Evolutionary conservation across 2,329 filamentous ascomycete genomes (phyloP).

Genomic region (Cordyceps sp.): DNA sequence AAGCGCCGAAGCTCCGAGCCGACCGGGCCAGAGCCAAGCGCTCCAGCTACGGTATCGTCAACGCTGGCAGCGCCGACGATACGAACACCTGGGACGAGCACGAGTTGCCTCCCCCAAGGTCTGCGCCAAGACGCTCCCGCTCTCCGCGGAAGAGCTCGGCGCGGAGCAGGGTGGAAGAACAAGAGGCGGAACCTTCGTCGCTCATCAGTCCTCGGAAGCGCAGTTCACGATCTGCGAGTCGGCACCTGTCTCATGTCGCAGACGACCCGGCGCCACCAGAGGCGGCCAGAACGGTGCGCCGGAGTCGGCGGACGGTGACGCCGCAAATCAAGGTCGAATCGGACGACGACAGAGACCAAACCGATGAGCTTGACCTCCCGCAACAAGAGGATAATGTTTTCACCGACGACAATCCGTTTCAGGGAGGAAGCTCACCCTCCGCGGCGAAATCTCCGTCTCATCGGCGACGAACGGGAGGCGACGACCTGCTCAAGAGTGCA

Average conservation of each 20-base stretch:
- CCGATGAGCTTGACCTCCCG: slow-evolving; percentile 15
- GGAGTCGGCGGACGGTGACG: slow-evolving; percentile 31
- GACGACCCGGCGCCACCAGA: slow-evolving; percentile 22
- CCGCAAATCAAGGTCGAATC: slow-evolving; percentile 38
- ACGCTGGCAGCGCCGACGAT: slow-evolving; percentile 50
- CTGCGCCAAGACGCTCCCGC: slow-evolving; percentile 31
- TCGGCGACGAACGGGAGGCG: slow-evolving; percentile 30
- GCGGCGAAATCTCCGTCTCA: slow-evolving; percentile 28
- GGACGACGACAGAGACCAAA: slow-evolving; percentile 22
- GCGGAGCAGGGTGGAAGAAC: slow-evolving; percentile 34
- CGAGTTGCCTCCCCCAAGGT: slow-evolving; percentile 31
- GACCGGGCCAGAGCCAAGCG: slow-evolving; percentile 66
- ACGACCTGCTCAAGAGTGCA: slow-evolving; percentile 23
- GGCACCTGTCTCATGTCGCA: slow-evolving; percentile 33
- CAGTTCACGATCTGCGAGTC: slow-evolving; percentile 34
- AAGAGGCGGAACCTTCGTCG: slow-evolving; percentile 19
- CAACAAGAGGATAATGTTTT: slow-evolving; percentile 41
- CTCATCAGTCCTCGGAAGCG: slow-evolving; percentile 35
- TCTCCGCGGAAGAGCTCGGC: slow-evolving; percentile 38
- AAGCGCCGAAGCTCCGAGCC: slow-evolving; percentile 59
- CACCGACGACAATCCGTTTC: slow-evolving; percentile 83
- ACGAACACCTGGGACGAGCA: slow-evolving; percentile 46
- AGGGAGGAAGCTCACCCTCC: slow-evolving; percentile 61
- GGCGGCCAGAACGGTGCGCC: slow-evolving; percentile 25
- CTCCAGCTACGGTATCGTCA: slow-evolving; percentile 70